Evolutionary conservation across 495 filamentous ascomycete genomes (phyloP), one percentile per base, ranked within the genome.

Genomic region (Niebla homalea): DNA sequence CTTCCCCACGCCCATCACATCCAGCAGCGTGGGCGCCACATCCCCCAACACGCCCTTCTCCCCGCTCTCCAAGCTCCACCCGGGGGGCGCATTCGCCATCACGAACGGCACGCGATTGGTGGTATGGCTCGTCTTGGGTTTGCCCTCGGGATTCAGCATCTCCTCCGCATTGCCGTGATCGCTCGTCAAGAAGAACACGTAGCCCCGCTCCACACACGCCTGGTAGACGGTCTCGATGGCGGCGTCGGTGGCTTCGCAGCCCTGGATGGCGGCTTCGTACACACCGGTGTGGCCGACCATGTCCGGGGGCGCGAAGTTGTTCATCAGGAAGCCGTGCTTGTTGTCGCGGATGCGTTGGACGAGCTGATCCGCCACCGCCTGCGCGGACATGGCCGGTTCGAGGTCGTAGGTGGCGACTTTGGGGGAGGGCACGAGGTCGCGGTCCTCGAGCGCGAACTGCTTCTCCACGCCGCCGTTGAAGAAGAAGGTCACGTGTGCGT

Each of bases 261-360:
- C 92, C 60, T 88, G 57, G 53, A 97, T 87, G 48, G 92, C 93
- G n/a, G 92, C 92, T 62, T 94, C 77, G 65, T 95, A 97, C 54
- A 95, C 89, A 60, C 92, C 92, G 10, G 92, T 98, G 71, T 98
- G 92, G 58, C 92, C 92, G 54, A 98, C 92, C 92, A 98, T 98
- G 69, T 98, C 92, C 40, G 92, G 93, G 19, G 93, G 90, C 26
- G 92, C 92, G 64, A 98, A 97, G 78, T 98, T 98, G 81, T 97
- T 96, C 92, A 98, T 98, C 60, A 98, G 70, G 62, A 98, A 96
- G 61, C 89, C 87, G 68, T 89, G 92, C 55, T 83, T 78, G 58
- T 77, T 74, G 68, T 87, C 84, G 14, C 63, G 75, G 57, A 98
- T 83, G 48, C 89, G 78, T 70, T 89, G 85, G 66, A 73, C 75